phyloP scores from a whole-genome alignment of 352 stramenopile genomes.

The Pythium pyrilobum region DNA sequence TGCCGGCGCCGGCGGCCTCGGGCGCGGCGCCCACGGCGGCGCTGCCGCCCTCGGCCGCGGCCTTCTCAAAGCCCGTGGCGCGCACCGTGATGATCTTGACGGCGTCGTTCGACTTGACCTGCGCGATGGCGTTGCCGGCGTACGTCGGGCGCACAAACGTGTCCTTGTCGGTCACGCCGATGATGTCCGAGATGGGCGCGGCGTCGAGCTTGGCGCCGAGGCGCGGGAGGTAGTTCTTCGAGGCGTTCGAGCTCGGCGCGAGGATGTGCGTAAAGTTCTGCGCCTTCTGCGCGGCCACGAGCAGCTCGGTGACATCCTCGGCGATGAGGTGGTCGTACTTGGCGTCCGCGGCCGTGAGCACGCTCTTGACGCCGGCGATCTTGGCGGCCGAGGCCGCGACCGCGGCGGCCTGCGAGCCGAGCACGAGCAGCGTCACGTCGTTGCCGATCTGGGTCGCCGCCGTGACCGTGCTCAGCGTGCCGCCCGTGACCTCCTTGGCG shows the following conservation, averaged over 20 bases:
- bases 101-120: slow-evolving; percentile 85
- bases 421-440: slow-evolving; percentile 75
- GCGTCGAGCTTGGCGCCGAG: slow-evolving; percentile 93
- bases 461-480: slow-evolving; percentile 83
- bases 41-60: slow-evolving; percentile 64
- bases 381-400: slow-evolving; percentile 66
- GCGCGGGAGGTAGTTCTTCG: slow-evolving; percentile 96
- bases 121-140: slow-evolving; percentile 81
- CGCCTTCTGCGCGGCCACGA: slow-evolving; percentile 57
- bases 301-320: slow-evolving; percentile 80
- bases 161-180: slow-evolving; percentile 86
- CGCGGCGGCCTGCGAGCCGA: slow-evolving; percentile 54
- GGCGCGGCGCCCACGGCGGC: slow-evolving; percentile 64
- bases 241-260: slow-evolving; percentile 92
- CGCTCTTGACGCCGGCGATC: slow-evolving; percentile 73
- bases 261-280: slow-evolving; percentile 91
- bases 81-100: slow-evolving; percentile 97
- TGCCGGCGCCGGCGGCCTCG: slow-evolving; percentile 43
- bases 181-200: slow-evolving; percentile 95
- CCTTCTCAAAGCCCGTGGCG: slow-evolving; percentile 98
- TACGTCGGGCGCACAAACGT: slow-evolving; percentile 94
- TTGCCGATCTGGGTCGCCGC: slow-evolving; percentile 79
- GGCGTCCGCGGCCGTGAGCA: slow-evolving; percentile 79
- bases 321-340: slow-evolving; percentile 88
- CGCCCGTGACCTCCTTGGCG: slow-evolving; percentile 51